Evolutionary conservation across 2,329 filamentous ascomycete species (phyloP), one percentile per base, ranked within the genome.

Genomic region (Colletotrichum scovillei): DNA sequence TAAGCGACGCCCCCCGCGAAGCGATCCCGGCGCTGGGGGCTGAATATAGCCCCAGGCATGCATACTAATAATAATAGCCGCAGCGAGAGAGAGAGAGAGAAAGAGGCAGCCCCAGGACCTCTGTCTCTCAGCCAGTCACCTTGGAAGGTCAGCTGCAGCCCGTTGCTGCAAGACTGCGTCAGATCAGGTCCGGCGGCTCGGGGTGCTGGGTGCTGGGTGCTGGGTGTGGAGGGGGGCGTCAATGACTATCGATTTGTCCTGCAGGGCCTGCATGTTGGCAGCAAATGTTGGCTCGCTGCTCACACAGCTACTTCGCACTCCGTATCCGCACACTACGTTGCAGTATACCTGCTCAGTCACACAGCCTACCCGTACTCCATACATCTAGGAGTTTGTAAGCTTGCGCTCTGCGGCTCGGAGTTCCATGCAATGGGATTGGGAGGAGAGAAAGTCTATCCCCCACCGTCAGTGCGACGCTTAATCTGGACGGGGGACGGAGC

Each of bases 241-340:
- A 46, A n/a, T 26, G 46, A 70, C 70, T 70, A 73, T 73, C 67
- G 70, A 49, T 46, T 73, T 66, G 24, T 38, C 16, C 42, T 49
- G 42, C 42, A 49, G 19, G 49, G 22, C 67, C 66, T 66, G 71
- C 71, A 71, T 46, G 52, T 57, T 46, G 55, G 52, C 52, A 42
- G 8, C 24, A 22, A 6, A 46, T n/a, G 42, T 49, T 49, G 42
- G 32, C 14, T 28, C 32, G 32, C 32, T 8, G 32, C 32, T 12
- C 32, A 35, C 32, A 35, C 32, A 35, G 32, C 32, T 35, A 35
- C 3, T 4, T 32, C 30, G 30, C 30, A 32, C 8, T 32, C 30
- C 30, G 30, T 11, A 32, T 32, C 30, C 30, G 30, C 8, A 11
- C 30, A 32, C 30, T 32, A 12, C 32, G 12, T 35, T 11, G 38